Conservation (phyloP, 805 yeast species). For the Lipomyces orientalis region DNA sequence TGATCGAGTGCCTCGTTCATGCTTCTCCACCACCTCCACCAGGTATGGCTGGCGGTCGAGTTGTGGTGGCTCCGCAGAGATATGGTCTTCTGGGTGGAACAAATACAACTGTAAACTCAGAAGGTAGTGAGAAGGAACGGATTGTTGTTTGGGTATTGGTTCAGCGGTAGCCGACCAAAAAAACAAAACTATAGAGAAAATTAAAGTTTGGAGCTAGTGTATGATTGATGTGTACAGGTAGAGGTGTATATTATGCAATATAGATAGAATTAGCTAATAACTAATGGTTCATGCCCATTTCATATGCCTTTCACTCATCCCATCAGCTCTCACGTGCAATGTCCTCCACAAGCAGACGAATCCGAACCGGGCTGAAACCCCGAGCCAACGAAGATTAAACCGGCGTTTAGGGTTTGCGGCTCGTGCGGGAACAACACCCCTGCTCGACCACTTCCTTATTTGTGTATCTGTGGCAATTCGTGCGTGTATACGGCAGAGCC, state of each 20-base stretch:
- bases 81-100: conserved; percentile 21
- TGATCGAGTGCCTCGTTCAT: conserved; percentile 36
- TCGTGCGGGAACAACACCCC: neutral
- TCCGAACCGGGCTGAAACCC: neutral
- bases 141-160: conserved; percentile 35
- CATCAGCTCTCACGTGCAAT: neutral
- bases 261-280: no score
- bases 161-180: conserved; percentile 22
- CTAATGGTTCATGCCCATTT: no score
- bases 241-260: neutral
- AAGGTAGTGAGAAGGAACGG: conserved; percentile 36
- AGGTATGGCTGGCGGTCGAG: conserved; percentile 13
- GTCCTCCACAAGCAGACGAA: neutral
- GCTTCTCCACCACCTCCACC: conserved; percentile 28
- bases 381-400: no score
- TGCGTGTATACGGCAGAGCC: no score
- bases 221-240: neutral
- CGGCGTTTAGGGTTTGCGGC: neutral
- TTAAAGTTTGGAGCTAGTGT: neutral
- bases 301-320: neutral
- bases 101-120: conserved; percentile 24
- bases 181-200: neutral
- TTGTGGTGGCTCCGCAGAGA: conserved; percentile 25
- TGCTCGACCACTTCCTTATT: neutral
- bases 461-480: neutral